A percentile compares a stretch with the other conserved stretches of the same genome.
phyloP scores from a whole-genome alignment of 768 basidiomycete species.

The Collybia mongolica region DNA sequence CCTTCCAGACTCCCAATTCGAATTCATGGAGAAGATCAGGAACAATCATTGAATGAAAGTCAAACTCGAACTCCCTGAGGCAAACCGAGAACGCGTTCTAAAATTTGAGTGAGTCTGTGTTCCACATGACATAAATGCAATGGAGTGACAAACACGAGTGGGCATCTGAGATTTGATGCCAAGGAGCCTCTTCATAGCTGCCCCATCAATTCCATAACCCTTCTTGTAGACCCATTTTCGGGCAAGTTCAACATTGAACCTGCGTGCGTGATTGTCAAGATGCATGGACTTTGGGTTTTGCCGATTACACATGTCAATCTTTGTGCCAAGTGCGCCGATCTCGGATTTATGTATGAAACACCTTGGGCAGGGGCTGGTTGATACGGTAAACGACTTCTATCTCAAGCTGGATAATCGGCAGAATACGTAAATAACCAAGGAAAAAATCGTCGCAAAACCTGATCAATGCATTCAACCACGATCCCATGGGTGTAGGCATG shows the following conservation, averaged over 20 bases:
- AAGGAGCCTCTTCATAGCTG: background rate
- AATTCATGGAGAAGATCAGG: slow-evolving; percentile 25
- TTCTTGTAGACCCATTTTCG: background rate
- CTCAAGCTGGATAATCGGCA: slow-evolving; percentile 38
- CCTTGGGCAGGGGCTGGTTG: background rate
- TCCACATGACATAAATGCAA: background rate
- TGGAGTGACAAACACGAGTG: background rate
- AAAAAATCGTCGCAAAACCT: slow-evolving; percentile 22
- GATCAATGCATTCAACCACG: slow-evolving; percentile 27
- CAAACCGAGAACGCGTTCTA: background rate
- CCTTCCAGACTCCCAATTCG: slow-evolving; percentile 25
- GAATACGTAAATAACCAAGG: slow-evolving; percentile 32
- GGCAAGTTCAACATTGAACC: background rate
- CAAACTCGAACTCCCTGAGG: background rate
- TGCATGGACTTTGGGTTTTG: background rate
- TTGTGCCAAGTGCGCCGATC: background rate
- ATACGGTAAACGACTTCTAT: slow-evolving; percentile 8
- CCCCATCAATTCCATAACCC: background rate
- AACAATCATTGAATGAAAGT: slow-evolving; percentile 13
- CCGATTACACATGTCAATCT: background rate
- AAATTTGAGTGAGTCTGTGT: background rate
- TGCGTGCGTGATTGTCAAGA: background rate
- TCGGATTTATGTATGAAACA: background rate
- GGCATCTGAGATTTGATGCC: background rate
- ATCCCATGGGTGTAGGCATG: slow-evolving; percentile 26